Evolutionary conservation across 2,329 filamentous ascomycete genomes (phyloP), one percentile per base, ranked within the genome.

Genomic region (Intubia oerlemansii): DNA sequence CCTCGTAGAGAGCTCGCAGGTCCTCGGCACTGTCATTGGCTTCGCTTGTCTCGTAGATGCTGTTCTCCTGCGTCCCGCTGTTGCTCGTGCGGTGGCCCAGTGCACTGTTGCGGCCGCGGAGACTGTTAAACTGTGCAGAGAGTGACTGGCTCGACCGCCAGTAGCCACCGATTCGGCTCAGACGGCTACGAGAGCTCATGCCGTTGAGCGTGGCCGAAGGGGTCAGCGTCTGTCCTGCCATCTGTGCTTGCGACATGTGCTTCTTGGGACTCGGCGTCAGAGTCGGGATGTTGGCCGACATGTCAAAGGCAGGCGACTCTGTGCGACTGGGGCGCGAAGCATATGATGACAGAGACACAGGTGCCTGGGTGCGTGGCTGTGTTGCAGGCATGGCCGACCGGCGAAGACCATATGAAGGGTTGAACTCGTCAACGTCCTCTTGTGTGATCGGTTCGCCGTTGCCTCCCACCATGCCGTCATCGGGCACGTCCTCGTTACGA

Each of bases 11-110:
- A 37, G 73, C 64, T 32, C 80, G 62, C 32, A 92, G 48, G 44
- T 93, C 81, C 48, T 92, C 81, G 4, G 78, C 78, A 42, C 74
- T 81, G 45, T 85, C 77, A 37, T 74, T 69, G 11, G 68, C 66
- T 41, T 66, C 64, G 36, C 58, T 64, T 25, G 57, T 51, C 37
- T 62, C 55, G 30, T 49, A 51, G 13, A 74, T 60, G 38, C 32
- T 30, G 24, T 24, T 31, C n/a, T 33, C 30, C 29, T 26, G 39
- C 40, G 30, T 53, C 49, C 15, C 50, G 51, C 16, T 29, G 23
- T 21, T 20, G 6, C 25, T 24, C 9, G 33, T 31, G 7, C 28
- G 29, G 13, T 34, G 29, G 10, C 32, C 21, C 1, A 32, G 26
- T 24, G 51, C 50, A 14, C 52, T 54, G 15, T 56, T 57, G 34